Percentiles rank a stretch among this genome's conserved stretches.
Evolutionary conservation across 2,329 filamentous ascomycete species (phyloP).

Genomic region (Blastomyces parvus): DNA sequence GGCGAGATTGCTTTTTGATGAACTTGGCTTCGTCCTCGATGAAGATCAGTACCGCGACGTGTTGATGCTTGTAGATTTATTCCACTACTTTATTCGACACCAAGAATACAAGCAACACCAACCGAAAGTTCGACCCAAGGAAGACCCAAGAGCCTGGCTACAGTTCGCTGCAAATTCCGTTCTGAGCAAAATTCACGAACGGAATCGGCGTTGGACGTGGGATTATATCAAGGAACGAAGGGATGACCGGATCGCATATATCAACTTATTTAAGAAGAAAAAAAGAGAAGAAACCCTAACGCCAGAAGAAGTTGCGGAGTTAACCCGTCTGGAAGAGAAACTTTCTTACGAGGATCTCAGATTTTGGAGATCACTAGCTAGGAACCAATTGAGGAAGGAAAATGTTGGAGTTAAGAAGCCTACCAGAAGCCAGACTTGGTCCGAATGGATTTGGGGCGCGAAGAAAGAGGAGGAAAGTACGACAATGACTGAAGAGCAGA

Average conservation of each 20-base stretch:
- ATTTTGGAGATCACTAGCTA: constrained; percentile 90
- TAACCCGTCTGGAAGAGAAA: constrained; percentile 74
- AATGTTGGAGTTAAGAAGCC: constrained; percentile 68
- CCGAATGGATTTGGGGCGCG: constrained; percentile 82
- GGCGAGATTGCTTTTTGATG: constrained; percentile 84
- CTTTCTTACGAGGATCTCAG: constrained; percentile 88
- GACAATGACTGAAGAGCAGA: constrained; percentile 88
- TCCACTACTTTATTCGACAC: constrained; percentile 96
- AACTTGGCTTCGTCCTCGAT: constrained; percentile 94
- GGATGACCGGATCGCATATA: constrained; percentile 81
- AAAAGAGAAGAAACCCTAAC: constrained; percentile 62
- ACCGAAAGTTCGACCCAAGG: constrained; percentile 72
- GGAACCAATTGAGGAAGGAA: constrained; percentile 91
- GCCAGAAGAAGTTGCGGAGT: constrained; percentile 58
- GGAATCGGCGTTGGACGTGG: constrained; percentile 91
- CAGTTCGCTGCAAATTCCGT: constrained; percentile 84
- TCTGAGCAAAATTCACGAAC: constrained; percentile 86
- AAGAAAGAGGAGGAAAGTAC: constrained; percentile 66
- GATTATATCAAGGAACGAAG: constrained; percentile 86
- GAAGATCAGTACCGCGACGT: constrained; percentile 96
- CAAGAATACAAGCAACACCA: constrained; percentile 94
- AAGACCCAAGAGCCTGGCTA: constrained; percentile 88
- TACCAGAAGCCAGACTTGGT: constrained; percentile 70
- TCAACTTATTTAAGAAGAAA: constrained; percentile 91
- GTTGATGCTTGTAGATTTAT: constrained; percentile 95